phyloP scores from a whole-genome alignment of 257 asterid genomes.

The Mitragyna speciosa region DNA sequence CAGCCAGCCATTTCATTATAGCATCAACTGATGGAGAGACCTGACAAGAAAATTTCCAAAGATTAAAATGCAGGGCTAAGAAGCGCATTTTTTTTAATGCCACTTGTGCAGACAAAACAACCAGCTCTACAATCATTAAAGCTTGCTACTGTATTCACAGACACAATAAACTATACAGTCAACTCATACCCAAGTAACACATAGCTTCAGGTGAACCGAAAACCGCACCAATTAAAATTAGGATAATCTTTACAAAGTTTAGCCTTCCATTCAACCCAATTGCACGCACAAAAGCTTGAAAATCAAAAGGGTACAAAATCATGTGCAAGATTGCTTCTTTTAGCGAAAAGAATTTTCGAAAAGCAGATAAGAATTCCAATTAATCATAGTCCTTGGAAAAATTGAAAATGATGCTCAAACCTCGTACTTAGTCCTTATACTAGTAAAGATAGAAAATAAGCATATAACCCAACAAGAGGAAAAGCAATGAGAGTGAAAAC shows the following conservation, averaged over 20 bases:
- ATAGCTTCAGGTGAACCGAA: not conserved
- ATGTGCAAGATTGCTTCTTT: not conserved
- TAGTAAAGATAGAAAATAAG: not conserved
- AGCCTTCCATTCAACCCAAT: not conserved
- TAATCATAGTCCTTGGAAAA: not conserved
- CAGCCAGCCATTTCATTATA: conserved; percentile 76
- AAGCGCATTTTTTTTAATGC: not conserved
- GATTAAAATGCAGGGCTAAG: not conserved
- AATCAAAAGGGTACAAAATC: not conserved
- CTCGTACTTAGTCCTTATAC: not conserved
- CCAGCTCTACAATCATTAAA: not conserved
- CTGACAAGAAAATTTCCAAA: conserved; percentile 37
- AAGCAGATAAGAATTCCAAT: not conserved
- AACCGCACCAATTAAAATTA: not conserved
- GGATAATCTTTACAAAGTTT: not conserved
- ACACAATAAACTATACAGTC: not conserved
- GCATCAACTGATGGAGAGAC: conserved; percentile 91
- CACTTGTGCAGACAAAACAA: not conserved
- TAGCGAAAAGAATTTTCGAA: not conserved
- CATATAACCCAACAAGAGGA: conserved; percentile 92
- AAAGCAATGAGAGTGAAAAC: conserved; percentile 62
- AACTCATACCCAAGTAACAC: not conserved
- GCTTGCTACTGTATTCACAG: not conserved
- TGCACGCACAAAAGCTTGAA: not conserved
- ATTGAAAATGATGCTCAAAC: not conserved